phyloP scores from a whole-genome alignment of 768 basidiomycete genomes.

The Coprinellus micaceus region DNA sequence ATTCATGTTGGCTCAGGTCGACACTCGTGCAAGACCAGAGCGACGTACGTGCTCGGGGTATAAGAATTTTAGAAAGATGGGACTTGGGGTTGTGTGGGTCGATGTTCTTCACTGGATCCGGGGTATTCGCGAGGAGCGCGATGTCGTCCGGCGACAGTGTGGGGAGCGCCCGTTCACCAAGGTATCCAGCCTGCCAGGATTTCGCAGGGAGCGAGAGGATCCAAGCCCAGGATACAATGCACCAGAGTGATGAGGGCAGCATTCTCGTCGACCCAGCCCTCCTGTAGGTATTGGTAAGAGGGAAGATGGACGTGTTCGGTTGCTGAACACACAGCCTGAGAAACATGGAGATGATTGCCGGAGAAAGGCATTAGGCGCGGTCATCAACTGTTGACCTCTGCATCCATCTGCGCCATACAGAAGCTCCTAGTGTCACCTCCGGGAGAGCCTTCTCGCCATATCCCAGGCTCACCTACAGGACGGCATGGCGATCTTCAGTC shows the following conservation, averaged over 20 bases:
- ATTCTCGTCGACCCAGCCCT: not conserved
- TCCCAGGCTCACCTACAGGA: not conserved
- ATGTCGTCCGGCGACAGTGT: conserved; percentile 52
- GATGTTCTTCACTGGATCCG: conserved; percentile 65
- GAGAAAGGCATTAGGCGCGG: not conserved
- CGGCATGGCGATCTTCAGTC: conserved; percentile 71
- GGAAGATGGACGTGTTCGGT: not conserved
- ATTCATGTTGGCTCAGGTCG: conserved; percentile 6
- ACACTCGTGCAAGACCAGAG: not conserved
- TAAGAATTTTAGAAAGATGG: conserved; percentile 79
- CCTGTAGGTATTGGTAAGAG: not conserved
- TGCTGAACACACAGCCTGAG: not conserved
- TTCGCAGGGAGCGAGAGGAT: conserved; percentile 23
- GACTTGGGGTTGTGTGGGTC: conserved; percentile 63
- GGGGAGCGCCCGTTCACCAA: conserved; percentile 39
- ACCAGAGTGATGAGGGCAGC: conserved; percentile 9
- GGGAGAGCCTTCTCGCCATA: no score
- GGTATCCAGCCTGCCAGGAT: conserved; percentile 33
- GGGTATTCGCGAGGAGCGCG: conserved; percentile 44
- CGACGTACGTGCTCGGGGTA: conserved; percentile 74
- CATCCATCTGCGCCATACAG: no score
- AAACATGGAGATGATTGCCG: not conserved
- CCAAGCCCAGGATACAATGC: conserved; percentile 11
- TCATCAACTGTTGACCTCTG: no score
- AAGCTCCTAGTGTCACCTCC: no score